Conservation (phyloP, 306 rosid genomes). For the Dicorynia guianensis region DNA sequence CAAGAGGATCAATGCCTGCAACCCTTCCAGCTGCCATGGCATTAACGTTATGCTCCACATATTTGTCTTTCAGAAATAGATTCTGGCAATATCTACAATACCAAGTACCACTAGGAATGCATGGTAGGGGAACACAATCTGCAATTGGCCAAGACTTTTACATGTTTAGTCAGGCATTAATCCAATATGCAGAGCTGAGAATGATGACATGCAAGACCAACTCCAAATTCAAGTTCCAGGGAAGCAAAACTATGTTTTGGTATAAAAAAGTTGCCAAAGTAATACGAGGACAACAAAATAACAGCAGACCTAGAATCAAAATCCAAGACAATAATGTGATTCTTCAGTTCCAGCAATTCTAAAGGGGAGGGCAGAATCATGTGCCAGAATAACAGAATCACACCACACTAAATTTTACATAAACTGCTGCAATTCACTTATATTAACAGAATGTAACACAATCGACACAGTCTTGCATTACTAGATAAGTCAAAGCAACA, state of each 20-base stretch:
- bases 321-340: no score
- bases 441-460: no score
- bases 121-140: slow-evolving; percentile 81
- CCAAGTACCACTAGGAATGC: slow-evolving; percentile 75
- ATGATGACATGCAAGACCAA: background rate
- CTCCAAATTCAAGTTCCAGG: slow-evolving; percentile 19
- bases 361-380: no score
- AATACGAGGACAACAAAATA: background rate
- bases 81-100: slow-evolving; percentile 88
- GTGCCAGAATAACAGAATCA: no score
- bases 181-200: background rate
- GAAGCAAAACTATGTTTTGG: background rate
- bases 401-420: no score
- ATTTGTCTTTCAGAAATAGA: slow-evolving; percentile 62
- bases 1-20: slow-evolving; percentile 71
- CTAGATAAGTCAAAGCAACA: slow-evolving; percentile 9
- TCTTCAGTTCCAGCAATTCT: no score
- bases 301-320: background rate
- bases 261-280: background rate
- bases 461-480: background rate
- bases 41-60: slow-evolving; percentile 66
- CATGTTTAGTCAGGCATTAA: background rate
- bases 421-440: no score
- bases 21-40: slow-evolving; percentile 84
- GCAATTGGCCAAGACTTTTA: slow-evolving; percentile 40